These are phyloP conservation scores for Neotropicomus parvogracilis DNA, from an alignment of 1,284 basidiomycete species.

Conservation along the genomic window DNA sequence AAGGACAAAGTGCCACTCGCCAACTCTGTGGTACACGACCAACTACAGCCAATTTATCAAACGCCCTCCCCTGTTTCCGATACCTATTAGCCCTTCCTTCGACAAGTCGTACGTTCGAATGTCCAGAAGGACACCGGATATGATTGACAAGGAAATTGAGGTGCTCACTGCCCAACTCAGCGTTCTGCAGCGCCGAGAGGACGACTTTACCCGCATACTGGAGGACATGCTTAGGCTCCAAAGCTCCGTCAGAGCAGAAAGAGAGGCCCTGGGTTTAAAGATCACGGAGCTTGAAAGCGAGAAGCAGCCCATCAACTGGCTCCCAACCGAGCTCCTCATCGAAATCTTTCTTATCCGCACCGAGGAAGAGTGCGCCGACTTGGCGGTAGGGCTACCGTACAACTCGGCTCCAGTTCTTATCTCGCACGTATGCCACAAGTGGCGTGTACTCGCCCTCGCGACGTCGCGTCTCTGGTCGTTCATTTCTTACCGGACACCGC, in stretches of 20 bases:
- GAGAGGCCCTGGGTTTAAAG: conserved; percentile 27
- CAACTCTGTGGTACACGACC: conserved; percentile 2
- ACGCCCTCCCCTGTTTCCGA: background rate
- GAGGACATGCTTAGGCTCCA: conserved; percentile 39
- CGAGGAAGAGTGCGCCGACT: conserved; percentile 21
- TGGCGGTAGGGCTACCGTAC: conserved; percentile 19
- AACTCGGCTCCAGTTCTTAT: conserved; percentile 37
- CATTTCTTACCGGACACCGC: conserved; percentile 32
- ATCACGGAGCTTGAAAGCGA: conserved; percentile 36
- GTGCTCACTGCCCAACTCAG: conserved; percentile 38
- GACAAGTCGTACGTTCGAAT: conserved; percentile 12
- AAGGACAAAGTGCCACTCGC: background rate
- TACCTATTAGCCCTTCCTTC: background rate
- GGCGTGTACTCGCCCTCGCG: conserved; percentile 42
- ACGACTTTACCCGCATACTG: conserved; percentile 38
- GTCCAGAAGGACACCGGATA: conserved; percentile 18
- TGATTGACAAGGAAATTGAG: conserved; percentile 36
- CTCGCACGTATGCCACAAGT: conserved; percentile 46
- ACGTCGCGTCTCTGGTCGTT: conserved; percentile 44
- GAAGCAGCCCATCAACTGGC: conserved; percentile 45
- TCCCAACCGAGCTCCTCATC: conserved; percentile 47
- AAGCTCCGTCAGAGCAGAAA: conserved; percentile 35
- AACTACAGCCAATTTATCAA: background rate
- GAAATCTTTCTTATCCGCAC: conserved; percentile 39
- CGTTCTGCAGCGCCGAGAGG: conserved; percentile 36